phyloP scores from a whole-genome alignment of 179 eudicot genomes.

The Beta macrorhiza region DNA sequence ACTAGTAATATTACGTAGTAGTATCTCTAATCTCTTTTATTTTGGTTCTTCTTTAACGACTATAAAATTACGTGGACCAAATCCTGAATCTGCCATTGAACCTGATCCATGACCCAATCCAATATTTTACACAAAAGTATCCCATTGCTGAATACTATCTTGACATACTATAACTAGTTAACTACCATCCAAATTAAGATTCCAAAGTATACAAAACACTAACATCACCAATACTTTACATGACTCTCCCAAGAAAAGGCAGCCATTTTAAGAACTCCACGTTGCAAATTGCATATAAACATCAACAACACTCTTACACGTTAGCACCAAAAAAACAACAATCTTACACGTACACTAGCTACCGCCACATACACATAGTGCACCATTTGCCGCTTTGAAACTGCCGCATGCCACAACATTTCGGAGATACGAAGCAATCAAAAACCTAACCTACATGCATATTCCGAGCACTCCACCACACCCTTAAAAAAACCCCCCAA shows the following conservation, averaged over 20 bases:
- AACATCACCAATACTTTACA: too few species aligned
- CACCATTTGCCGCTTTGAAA: constrained; percentile 21
- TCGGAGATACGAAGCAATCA: background rate
- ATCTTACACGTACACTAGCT: constrained; percentile 1
- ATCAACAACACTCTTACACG: background rate
- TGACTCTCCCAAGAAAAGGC: background rate
- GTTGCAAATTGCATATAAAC: background rate
- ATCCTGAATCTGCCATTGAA: too few species aligned
- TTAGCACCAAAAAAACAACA: background rate
- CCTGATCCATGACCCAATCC: too few species aligned
- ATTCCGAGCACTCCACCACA: background rate
- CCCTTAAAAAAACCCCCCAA: background rate
- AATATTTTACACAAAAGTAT: too few species aligned
- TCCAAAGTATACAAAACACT: too few species aligned
- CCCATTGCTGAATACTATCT: too few species aligned
- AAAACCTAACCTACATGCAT: background rate
- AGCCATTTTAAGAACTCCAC: constrained; percentile 17
- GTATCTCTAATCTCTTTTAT: too few species aligned
- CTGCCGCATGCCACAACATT: background rate
- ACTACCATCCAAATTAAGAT: too few species aligned
- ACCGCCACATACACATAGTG: background rate
- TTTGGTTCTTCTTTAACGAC: too few species aligned
- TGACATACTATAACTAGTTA: too few species aligned
- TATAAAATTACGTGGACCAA: too few species aligned
- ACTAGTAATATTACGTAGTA: too few species aligned